These are phyloP conservation scores for Sarcodon aspratus DNA, from an alignment of 768 basidiomycete species.

Conservation along the genomic window DNA sequence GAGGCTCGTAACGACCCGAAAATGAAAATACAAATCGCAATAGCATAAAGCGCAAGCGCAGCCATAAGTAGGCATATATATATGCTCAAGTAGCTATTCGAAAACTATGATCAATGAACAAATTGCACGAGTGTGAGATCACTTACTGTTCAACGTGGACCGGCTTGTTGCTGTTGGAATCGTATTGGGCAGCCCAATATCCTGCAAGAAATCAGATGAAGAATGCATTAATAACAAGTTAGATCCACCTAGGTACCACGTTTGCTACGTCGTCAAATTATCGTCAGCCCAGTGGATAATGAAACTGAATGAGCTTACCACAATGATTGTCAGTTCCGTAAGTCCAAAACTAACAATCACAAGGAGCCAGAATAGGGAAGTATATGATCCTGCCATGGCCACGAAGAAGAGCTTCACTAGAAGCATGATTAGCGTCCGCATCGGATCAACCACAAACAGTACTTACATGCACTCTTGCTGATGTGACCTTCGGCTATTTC, in stretches of 20 bases:
- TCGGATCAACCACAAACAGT: neutral
- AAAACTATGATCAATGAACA: neutral
- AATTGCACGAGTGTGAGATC: neutral
- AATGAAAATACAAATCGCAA: constrained; percentile 12
- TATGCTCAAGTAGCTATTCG: constrained; percentile 15
- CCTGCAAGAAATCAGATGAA: no score
- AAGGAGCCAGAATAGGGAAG: constrained; percentile 16
- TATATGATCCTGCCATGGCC: constrained; percentile 14
- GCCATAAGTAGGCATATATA: constrained; percentile 12
- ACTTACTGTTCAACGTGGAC: constrained; percentile 21
- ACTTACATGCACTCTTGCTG: constrained; percentile 22
- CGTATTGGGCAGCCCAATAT: constrained; percentile 23
- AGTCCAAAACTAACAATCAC: neutral
- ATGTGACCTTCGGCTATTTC: constrained; percentile 26
- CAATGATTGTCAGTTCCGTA: no score
- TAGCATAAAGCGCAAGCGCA: constrained; percentile 10
- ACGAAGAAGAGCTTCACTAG: constrained; percentile 20
- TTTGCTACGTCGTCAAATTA: constrained; percentile 7
- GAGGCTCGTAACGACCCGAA: constrained; percentile 20
- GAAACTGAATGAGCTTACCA: no score
- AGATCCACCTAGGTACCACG: constrained; percentile 20
- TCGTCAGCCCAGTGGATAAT: neutral
- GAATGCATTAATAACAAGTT: no score
- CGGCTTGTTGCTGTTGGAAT: constrained; percentile 1
- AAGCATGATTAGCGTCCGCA: neutral